Evolutionary conservation across 2,329 filamentous ascomycete species (phyloP).

Genomic region (Calonectria pauciramosa): DNA sequence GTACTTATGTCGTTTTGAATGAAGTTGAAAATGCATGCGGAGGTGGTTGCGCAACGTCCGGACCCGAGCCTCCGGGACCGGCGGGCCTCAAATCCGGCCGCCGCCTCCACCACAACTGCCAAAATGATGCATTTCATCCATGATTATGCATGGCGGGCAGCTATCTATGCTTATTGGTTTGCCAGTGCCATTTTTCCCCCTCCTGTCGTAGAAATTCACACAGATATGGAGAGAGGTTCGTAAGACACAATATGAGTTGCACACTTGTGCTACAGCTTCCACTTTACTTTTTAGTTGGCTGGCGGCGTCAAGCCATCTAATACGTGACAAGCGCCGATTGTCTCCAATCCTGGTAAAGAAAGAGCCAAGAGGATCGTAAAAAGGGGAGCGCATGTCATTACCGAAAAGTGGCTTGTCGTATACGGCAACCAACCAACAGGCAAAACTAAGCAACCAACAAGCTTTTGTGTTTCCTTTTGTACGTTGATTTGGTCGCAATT

Average conservation of each 20-base stretch:
- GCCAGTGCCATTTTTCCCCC: not conserved
- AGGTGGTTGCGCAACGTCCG: slow-evolving; percentile 18
- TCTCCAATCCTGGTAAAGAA: not conserved
- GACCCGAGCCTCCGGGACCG: slow-evolving; percentile 31
- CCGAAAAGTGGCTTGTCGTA: not conserved
- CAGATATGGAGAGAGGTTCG: not conserved
- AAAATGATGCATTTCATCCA: not conserved
- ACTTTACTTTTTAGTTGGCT: not conserved
- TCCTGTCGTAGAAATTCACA: slow-evolving; percentile 7
- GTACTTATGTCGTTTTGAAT: not conserved
- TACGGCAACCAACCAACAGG: not conserved
- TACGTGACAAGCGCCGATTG: not conserved
- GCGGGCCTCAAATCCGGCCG: slow-evolving; percentile 42
- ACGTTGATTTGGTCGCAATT: not conserved
- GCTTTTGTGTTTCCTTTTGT: slow-evolving; percentile 2
- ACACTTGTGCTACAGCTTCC: not conserved
- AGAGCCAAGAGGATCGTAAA: not conserved
- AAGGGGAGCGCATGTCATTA: too few relatives aligned
- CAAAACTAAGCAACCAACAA: not conserved
- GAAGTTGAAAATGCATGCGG: slow-evolving; percentile 20
- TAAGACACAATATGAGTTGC: not conserved
- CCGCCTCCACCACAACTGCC: slow-evolving; percentile 7
- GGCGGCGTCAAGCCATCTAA: not conserved
- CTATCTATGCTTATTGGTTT: slow-evolving; percentile 11
- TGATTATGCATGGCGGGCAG: slow-evolving; percentile 16